Percentiles rank a stretch among this genome's conserved stretches.
Conservation (phyloP, 2,329 filamentous ascomycete species). For the Pseudocercospora vitis region DNA sequence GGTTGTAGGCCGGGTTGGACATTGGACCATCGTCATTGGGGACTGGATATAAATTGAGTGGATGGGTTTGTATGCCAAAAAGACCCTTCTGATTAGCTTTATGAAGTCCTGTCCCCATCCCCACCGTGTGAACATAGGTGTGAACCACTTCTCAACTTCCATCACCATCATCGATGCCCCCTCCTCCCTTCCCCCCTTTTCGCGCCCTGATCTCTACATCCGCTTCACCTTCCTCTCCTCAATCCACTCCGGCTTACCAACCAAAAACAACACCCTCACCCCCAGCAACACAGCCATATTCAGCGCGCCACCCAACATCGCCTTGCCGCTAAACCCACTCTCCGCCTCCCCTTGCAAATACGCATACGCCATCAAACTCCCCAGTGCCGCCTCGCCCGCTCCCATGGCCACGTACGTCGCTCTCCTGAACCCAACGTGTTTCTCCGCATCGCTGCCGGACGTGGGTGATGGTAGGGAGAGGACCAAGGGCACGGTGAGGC, state of each 20-base stretch:
- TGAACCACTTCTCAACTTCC: too few species aligned
- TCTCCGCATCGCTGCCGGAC: too few species aligned
- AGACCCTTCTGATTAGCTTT: too few species aligned
- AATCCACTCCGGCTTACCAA: slow-evolving; percentile 13
- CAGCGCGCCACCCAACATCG: slow-evolving; percentile 3
- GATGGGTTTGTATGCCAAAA: too few species aligned
- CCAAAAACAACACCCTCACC: slow-evolving; percentile 13
- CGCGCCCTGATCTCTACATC: too few species aligned
- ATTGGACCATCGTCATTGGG: too few species aligned
- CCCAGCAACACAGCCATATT: slow-evolving; percentile 12
- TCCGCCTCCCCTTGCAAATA: slow-evolving; percentile 4
- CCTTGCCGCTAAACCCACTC: slow-evolving; percentile 10
- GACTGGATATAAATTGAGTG: too few species aligned
- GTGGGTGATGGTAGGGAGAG: slow-evolving; percentile 13
- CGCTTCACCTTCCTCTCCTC: slow-evolving; percentile 4
- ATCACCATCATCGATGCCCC: too few species aligned
- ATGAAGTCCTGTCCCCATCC: too few species aligned
- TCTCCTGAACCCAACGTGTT: slow-evolving; percentile 7
- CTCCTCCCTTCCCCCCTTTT: too few species aligned
- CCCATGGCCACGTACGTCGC: slow-evolving; percentile 17
- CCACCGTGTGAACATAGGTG: too few species aligned
- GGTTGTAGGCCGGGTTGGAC: slow-evolving; percentile 28
- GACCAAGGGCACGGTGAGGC: slow-evolving; percentile 14
- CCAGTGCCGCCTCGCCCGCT: slow-evolving; percentile 12
- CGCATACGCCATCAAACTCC: slow-evolving; percentile 4